A percentile compares a stretch with the other conserved stretches of the same genome.
Evolutionary conservation across 2,329 filamentous ascomycete genomes (phyloP).

Genomic region (Colletotrichum limetticola): DNA sequence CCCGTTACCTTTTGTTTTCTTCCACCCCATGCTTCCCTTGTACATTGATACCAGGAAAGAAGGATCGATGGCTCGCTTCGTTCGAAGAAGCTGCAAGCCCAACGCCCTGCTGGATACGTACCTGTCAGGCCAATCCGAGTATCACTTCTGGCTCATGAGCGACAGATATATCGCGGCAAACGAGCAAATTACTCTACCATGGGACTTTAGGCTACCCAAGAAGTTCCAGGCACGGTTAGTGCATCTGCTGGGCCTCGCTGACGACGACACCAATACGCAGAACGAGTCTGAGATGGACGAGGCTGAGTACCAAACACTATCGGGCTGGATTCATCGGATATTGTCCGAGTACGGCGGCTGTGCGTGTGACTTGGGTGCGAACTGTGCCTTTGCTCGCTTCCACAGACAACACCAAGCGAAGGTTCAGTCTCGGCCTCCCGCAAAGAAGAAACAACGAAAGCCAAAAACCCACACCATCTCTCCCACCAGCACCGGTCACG

Average conservation of each 20-base stretch:
- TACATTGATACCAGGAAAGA: slow-evolving; percentile 93
- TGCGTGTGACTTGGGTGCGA: slow-evolving; percentile 73
- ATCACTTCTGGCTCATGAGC: slow-evolving; percentile 93
- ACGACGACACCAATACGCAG: slow-evolving; percentile 63
- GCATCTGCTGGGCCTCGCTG: slow-evolving; percentile 69
- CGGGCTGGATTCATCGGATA: slow-evolving; percentile 74
- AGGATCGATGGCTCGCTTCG: slow-evolving; percentile 86
- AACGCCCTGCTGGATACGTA: slow-evolving; percentile 91
- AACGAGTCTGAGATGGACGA: slow-evolving; percentile 67
- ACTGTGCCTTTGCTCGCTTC: slow-evolving; percentile 73
- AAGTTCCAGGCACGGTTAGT: slow-evolving; percentile 64
- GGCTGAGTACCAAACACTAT: slow-evolving; percentile 68
- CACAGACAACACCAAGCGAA: slow-evolving; percentile 66
- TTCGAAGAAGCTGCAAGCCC: slow-evolving; percentile 90
- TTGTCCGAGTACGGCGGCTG: slow-evolving; percentile 84
- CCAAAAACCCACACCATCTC: slow-evolving; percentile 66
- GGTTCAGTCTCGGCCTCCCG: slow-evolving; percentile 50
- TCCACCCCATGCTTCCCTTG: slow-evolving; percentile 87
- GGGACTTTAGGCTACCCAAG: slow-evolving; percentile 74
- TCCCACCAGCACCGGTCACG: slow-evolving; percentile 70
- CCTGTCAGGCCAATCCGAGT: slow-evolving; percentile 80
- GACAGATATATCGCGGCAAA: slow-evolving; percentile 76
- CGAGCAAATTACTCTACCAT: slow-evolving; percentile 72
- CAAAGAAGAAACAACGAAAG: slow-evolving; percentile 66
- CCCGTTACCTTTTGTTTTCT: slow-evolving; percentile 81